Evolutionary conservation across 1,284 basidiomycete genomes (phyloP).

Genomic region (Microbotryum saponariae): DNA sequence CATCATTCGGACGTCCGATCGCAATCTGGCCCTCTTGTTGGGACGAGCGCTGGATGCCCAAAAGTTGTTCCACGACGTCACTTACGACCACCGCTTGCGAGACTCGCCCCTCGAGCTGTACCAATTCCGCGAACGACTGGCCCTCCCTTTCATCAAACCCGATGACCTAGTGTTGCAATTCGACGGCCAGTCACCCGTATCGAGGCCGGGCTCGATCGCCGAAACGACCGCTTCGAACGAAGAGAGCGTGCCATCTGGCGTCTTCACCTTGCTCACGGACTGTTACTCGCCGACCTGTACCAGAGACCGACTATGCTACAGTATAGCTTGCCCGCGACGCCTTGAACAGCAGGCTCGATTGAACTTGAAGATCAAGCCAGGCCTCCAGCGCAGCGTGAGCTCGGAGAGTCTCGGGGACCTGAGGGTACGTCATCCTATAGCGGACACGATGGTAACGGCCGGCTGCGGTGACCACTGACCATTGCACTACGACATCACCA

Average conservation of each 20-base stretch:
- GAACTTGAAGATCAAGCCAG: conserved; percentile 78
- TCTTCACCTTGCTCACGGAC: conserved; percentile 92
- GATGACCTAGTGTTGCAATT: conserved; percentile 11
- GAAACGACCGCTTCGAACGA: conserved; percentile 47
- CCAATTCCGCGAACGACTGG: conserved; percentile 58
- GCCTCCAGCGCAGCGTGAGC: conserved; percentile 63
- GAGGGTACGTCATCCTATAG: conserved; percentile 49
- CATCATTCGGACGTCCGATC: conserved; percentile 96
- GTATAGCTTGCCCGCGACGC: conserved; percentile 87
- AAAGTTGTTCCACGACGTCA: conserved; percentile 99
- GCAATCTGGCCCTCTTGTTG: conserved; percentile 86
- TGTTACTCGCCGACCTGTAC: conserved; percentile 98
- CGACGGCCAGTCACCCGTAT: conserved; percentile 4
- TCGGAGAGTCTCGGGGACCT: conserved; percentile 73
- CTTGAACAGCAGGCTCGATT: conserved; percentile 87
- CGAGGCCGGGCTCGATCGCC: conserved; percentile 38
- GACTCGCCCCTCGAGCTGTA: conserved; percentile 87
- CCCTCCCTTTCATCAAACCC: conserved; percentile 23
- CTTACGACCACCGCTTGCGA: conserved; percentile 90
- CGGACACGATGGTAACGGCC: background rate
- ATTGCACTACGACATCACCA: conserved; percentile 36
- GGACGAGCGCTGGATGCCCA: conserved; percentile 94
- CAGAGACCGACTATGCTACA: conserved; percentile 85
- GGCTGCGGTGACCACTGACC: background rate
- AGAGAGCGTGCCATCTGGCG: conserved; percentile 72